Evolutionary conservation across 371 early-diverging fungal species (phyloP), one percentile per base, ranked within the genome.

Genomic region (Mucor circinelloides): DNA sequence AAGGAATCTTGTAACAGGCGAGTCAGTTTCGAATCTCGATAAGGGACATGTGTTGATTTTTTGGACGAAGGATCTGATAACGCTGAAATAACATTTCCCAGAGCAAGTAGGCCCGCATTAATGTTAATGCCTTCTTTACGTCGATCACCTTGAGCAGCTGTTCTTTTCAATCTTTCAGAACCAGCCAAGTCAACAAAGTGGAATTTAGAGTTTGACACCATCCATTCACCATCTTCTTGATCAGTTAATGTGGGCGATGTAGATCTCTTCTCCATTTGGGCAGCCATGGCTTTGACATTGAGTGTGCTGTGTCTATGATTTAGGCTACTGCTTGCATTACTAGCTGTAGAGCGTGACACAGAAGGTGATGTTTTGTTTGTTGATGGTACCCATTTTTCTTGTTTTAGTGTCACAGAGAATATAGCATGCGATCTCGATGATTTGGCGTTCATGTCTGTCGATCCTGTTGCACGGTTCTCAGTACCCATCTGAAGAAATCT

Each of bases 111-210:
- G 7, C 99, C 99, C 19, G 94, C 91, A 84, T 99, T 99, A 73
- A 99, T 99, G 34, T 91, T 90, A 68, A 99, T 99, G 28, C 98
- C 97, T 80, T 99, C 99, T 79, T 94, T 95, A 32, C 93, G 93
- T 46, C 95, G 89, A 44, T 95, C 97, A 19, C 99, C 99, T 48
- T 90, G 90, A 3, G 99, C 97, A 34, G 93, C 86, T 2, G 99
- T 99, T 38, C 94, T 88, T 78, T 99, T 99, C 21, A 99, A 76
- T 55, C 99, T 87, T 77, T 99, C 99, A 17, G 94, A 94, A 6
- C 99, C 99, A 30, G 99, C 99, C 69, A 99, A 83, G 84, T 99
- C 99, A 25, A 99, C 99, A 87, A 99, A 99, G 71, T 97, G 95
- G 68, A 97, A 95, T 77, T 98, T 99, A 32, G 94, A 92, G 9